Evolutionary conservation across 345 rosid species (phyloP).

Genomic region (Boechera stricta): DNA sequence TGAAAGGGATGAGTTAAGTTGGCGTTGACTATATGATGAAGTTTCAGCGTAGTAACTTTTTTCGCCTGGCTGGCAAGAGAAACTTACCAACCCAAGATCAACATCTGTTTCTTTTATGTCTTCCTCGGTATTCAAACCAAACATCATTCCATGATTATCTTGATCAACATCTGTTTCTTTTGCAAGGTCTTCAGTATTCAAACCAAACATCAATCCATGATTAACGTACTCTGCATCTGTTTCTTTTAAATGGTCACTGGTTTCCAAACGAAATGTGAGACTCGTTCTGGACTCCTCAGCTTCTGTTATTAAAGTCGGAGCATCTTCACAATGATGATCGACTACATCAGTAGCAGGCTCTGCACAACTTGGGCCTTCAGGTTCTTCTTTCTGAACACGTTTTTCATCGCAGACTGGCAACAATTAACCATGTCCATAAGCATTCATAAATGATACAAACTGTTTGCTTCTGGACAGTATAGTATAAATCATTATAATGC

Average conservation of each 20-base stretch:
- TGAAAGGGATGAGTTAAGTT: constrained; percentile 45
- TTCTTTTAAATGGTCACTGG: constrained; percentile 42
- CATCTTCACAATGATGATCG: constrained; percentile 48
- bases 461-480: background rate
- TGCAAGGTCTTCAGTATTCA: constrained; percentile 33
- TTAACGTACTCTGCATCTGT: constrained; percentile 36
- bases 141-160: constrained; percentile 43
- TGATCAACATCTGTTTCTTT: constrained; percentile 39
- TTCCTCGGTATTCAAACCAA: constrained; percentile 33
- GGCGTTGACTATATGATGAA: constrained; percentile 52
- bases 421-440: constrained; percentile 34
- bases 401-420: constrained; percentile 54
- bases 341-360: constrained; percentile 51
- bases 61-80: constrained; percentile 44
- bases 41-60: constrained; percentile 47
- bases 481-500: background rate
- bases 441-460: constrained; percentile 11
- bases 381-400: constrained; percentile 41
- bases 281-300: constrained; percentile 40
- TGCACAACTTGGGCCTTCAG: constrained; percentile 43
- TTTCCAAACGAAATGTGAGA: constrained; percentile 40
- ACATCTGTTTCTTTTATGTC: constrained; percentile 38
- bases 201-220: constrained; percentile 39
- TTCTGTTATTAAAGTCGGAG: constrained; percentile 33
- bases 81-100: constrained; percentile 41